Evolutionary conservation across 495 filamentous ascomycete species (phyloP).

Genomic region (Tirmania nivea): DNA sequence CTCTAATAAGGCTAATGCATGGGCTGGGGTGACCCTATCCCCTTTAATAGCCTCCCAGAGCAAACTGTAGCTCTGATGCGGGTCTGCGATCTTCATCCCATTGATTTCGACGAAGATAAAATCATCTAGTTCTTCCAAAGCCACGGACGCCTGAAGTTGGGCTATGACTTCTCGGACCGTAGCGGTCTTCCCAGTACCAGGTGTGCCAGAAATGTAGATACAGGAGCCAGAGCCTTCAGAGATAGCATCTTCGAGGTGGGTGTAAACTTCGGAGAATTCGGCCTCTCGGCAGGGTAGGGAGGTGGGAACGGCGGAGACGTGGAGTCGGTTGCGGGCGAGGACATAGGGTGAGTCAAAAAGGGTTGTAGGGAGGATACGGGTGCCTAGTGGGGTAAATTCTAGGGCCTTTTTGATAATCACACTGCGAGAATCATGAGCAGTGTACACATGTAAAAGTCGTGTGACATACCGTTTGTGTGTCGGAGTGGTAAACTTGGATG

Average conservation of each 20-base stretch:
- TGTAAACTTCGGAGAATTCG: conserved; percentile 81
- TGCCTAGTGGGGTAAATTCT: conserved; percentile 86
- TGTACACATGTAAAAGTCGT: neutral
- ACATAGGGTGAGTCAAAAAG: conserved; percentile 76
- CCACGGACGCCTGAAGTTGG: conserved; percentile 64
- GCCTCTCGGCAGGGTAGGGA: conserved; percentile 77
- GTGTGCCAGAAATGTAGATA: conserved; percentile 98
- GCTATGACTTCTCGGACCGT: conserved; percentile 90
- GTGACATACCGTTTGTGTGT: conserved; percentile 38
- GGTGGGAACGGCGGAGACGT: conserved; percentile 78
- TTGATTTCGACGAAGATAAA: conserved; percentile 99
- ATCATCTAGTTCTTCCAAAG: conserved; percentile 83
- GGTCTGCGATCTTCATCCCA: conserved; percentile 98
- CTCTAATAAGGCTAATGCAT: conserved; percentile 78
- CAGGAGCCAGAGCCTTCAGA: conserved; percentile 80
- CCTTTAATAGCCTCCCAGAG: conserved; percentile 93
- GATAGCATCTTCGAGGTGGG: conserved; percentile 84
- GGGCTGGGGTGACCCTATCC: conserved; percentile 74
- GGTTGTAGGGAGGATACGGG: conserved; percentile 55
- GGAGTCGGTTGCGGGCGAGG: conserved; percentile 66
- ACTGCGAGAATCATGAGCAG: conserved; percentile 19
- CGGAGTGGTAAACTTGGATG: conserved; percentile 44
- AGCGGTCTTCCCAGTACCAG: conserved; percentile 96
- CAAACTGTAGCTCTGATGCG: conserved; percentile 84
- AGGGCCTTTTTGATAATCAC: conserved; percentile 60